Base-by-base conservation (phyloP, 2,329 filamentous ascomycete species). In the Aquanectria penicillioides region DNA sequence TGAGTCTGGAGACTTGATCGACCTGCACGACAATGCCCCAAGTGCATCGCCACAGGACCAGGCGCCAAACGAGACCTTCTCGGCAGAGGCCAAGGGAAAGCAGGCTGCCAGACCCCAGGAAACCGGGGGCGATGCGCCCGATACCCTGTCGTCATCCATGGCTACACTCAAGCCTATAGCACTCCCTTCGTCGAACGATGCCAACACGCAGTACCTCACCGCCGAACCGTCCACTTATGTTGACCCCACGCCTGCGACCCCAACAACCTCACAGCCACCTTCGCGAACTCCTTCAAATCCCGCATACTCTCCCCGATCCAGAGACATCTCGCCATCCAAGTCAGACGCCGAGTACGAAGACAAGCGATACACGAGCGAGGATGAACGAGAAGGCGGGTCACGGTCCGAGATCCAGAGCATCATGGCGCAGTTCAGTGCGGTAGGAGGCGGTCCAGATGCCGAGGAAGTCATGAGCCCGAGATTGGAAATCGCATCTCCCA, bases 391-490 rank as follows among this genome's bases (percentile, higher is more conserved):
- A 43, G 85, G 86, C 47, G 87, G 87, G 48, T 92, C 91, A 1
- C 86, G 87, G 58, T 89, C 90, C 6, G 95, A 99, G 78, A 97
- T 99, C 59, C 92, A 97, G 77, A 97, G 86, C 73, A 98, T 99
- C 74, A 98, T 99, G 92, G 92, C 93, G 62, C 95, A 98, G 76
- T 98, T 98, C 69, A 89, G 90, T 67, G 88, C 92, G 71, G 87
- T 87, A 47, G 87, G 87, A 23, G 87, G 88, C 48, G 91, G 89
- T 0, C 90, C 88, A 2, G 89, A 84, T 5, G 87, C 86, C 61
- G 89, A 94, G 47, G 92, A 96, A 74, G 93, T 97, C 71, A 97
- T 97, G 93, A 97, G 93, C 62, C 93, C 93, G 5, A 85, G 92
- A 25, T 77, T 97, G 37, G 93, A 94, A 74, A 85, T 94, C 58